Base-by-base conservation (phyloP, 768 basidiomycete genomes). In the Mycena leptocephala region DNA sequence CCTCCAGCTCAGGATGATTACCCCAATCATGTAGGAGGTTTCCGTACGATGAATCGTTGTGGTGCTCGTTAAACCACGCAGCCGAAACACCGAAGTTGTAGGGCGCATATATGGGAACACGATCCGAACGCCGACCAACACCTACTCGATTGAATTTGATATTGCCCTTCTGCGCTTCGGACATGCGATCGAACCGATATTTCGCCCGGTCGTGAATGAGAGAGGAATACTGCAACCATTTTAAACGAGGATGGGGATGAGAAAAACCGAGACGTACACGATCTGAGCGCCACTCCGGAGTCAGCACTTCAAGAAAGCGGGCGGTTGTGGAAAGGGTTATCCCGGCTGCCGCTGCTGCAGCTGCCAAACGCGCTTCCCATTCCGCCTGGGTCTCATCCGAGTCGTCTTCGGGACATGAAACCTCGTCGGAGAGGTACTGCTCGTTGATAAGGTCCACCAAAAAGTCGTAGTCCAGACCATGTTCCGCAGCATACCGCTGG, bases 391-490 rank as follows among this genome's bases (percentile, higher is more conserved):
- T 43, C 53, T 68, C 66, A n/a, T 9, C 46, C 66, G 66, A 56
- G 9, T 20, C 37, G 11, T 68, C 66, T 18, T 68, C 66, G 4
- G 53, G 66, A 8, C 35, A 33, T 1, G 66, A 56, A 5, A 41
- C 66, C 35, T 68, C 66, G n/a, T 68, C 37, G 33, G 66, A 68
- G 10, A 68, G 37, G 22, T 55, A 68, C 30, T 68, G 53, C 14
- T 55, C 66, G 35, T 68, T 14, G 2, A 56, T n/a, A 10, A 68
- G n/a, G 26, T 55, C 66, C 4, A 2, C 18, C 7, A 55, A 22
- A 7, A 35, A 68, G 2, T 3, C 18, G 22, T 32, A 35, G 55
- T 59, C 26, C 24, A 70, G 5, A 16, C 41, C 41, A 24, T 58
- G 28, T 16, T 58, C 10, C 24, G 20, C 24, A n/a, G 53, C 53